Evolutionary conservation across 306 rosid genomes (phyloP).

Genomic region (Sophora flavescens): DNA sequence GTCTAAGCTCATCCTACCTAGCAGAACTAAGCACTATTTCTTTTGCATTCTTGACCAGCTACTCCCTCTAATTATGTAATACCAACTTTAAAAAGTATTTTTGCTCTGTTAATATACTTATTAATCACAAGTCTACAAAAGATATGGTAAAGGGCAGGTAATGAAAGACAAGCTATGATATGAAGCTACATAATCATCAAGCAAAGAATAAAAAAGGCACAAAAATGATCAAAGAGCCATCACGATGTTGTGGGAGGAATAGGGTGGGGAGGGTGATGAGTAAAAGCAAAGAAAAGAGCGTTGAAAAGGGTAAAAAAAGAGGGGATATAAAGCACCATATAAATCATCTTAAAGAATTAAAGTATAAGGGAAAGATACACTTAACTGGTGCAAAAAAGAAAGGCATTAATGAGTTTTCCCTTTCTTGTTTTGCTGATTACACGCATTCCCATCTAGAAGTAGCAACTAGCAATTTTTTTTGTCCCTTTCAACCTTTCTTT

Average conservation of each 20-base stretch:
- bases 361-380: slow-evolving; percentile 7
- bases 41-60: background rate
- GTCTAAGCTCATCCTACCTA: background rate
- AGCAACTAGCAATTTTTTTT: background rate
- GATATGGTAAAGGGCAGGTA: background rate
- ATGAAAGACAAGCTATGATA: background rate
- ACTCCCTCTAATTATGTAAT: background rate
- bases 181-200: slow-evolving; percentile 22
- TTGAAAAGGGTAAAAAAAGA: background rate
- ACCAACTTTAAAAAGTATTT: background rate
- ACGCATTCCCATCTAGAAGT: slow-evolving; percentile 32
- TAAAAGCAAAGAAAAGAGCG: slow-evolving; percentile 28
- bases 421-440: slow-evolving; percentile 9
- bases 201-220: background rate
- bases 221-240: background rate
- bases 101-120: background rate
- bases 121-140: background rate
- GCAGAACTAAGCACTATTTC: background rate
- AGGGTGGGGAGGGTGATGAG: slow-evolving; percentile 14
- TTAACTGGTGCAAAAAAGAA: slow-evolving; percentile 15
- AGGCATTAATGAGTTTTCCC: background rate
- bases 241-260: background rate
- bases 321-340: background rate
- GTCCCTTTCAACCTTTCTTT: slow-evolving; percentile 24
- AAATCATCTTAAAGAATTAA: background rate